Conservation (phyloP, 257 asterid species). For the Solanum arcanum region DNA sequence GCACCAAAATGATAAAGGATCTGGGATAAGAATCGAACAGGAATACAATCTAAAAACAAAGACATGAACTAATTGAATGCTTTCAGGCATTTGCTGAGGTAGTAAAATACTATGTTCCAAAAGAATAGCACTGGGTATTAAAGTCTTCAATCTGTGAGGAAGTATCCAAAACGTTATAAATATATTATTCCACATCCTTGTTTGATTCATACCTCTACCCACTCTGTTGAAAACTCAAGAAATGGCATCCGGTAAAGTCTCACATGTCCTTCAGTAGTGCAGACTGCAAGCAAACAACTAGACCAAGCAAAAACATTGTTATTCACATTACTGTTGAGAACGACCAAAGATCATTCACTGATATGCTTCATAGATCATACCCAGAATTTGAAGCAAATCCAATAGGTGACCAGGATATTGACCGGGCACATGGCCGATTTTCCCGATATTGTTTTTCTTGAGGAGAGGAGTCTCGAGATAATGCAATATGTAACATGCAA, state of each 20-base stretch:
- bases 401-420: conserved; percentile 89
- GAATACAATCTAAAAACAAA: background rate
- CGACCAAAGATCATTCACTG: background rate
- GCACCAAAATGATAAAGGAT: background rate
- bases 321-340: background rate
- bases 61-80: background rate
- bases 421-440: conserved; percentile 59
- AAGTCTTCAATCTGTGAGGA: background rate
- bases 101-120: background rate
- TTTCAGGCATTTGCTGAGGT: background rate
- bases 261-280: conserved; percentile 68
- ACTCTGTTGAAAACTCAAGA: conserved; percentile 64
- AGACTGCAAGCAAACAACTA: conserved; percentile 92
- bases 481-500: conserved; percentile 51
- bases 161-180: background rate
- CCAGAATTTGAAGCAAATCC: conserved; percentile 81
- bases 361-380: conserved; percentile 21
- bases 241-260: conserved; percentile 68
- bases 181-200: background rate
- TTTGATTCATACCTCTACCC: conserved; percentile 60
- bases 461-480: conserved; percentile 36
- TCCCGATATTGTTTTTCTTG: background rate
- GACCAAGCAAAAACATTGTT: background rate
- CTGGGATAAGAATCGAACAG: background rate
- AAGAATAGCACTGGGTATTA: background rate